Base-by-base conservation (phyloP, 495 filamentous ascomycete species). In the Daldinia caldariorum region DNA sequence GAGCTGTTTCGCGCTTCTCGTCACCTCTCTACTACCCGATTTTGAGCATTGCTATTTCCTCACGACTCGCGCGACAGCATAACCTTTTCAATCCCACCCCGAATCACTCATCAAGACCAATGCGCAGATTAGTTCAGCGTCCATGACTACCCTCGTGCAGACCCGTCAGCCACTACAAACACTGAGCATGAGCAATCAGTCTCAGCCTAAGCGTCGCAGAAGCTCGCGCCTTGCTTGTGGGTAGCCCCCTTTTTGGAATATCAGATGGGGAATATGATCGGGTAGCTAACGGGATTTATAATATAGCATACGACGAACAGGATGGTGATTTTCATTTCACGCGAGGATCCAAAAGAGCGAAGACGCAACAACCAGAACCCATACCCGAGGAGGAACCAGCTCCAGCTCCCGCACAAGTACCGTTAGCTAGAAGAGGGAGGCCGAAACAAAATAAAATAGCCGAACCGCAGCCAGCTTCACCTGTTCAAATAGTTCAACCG, bases 241-340 rank as follows among this genome's bases (percentile, higher is more conserved):
- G 84, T 79, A 57, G 34, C 58, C 62, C 41, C 62, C 69, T 20
- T 61, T n/a, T 26, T 14, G 12, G 29, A 35, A 37, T 38, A 18
- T n/a, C 29, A 26, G 38, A 6, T 1, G 1, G 26, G 3, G 26
- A 26, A 3, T 26, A 26, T 14, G 35, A 58, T 34, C 22, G 32
- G 37, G 55, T 26, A 18, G 41, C 76, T 80, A 59, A 79, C 58
- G 39, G 0, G 14, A 31, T 45, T 45, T 56, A 32, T 53, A 66
- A 66, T 35, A 37, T 66, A 81, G 80, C 80, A 67, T 90, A 89
- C 72, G 87, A 90, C 74, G 87, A 90, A 76, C 82, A 88, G 62
- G 88, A 89, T 82, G 87, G 88, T 61, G 88, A 87, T 51, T 90
- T 90, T 76, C 75, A 84, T 43, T 90, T 90, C 71, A 84, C 84